Percentiles rank a stretch among this genome's conserved stretches.
Evolutionary conservation across 177 flowering plant genomes (phyloP).

Genomic region (Vitis hybrid): DNA sequence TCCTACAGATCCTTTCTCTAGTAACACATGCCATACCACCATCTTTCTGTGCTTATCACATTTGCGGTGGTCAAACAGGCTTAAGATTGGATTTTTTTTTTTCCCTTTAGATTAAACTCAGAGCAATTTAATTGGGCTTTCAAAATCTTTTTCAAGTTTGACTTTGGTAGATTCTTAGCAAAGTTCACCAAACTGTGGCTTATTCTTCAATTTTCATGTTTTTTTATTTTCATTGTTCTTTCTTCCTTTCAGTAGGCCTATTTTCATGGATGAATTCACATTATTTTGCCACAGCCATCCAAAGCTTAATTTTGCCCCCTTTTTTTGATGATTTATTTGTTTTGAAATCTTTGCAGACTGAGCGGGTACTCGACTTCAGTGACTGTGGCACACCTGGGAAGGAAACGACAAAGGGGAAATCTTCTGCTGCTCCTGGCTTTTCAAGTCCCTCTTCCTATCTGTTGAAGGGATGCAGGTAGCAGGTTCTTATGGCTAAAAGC

Average conservation of each 20-base stretch:
- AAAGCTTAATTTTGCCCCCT: neutral
- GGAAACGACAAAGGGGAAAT: slow-evolving; percentile 35
- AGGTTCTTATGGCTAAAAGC: neutral
- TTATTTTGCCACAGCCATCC: neutral
- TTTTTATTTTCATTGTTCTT: neutral
- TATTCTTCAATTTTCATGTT: neutral
- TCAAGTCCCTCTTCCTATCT: slow-evolving; percentile 74
- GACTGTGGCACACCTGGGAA: slow-evolving; percentile 84
- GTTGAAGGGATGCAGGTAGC: slow-evolving; percentile 75
- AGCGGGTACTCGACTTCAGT: slow-evolving; percentile 88
- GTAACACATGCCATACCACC: no score
- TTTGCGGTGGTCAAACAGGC: no score
- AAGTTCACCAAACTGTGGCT: no score
- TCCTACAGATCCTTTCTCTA: no score
- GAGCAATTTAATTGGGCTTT: no score
- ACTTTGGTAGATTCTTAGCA: no score
- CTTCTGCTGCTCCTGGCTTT: slow-evolving; percentile 27
- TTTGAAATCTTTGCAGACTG: slow-evolving; percentile 44
- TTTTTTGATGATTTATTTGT: neutral
- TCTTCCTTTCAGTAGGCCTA: no score
- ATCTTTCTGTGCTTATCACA: no score
- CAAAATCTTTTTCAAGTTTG: no score
- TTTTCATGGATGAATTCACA: no score
- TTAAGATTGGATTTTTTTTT: no score
- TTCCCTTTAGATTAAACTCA: no score